Conservation (phyloP, 1,284 basidiomycete species). For the Microbotryum violaceum region DNA sequence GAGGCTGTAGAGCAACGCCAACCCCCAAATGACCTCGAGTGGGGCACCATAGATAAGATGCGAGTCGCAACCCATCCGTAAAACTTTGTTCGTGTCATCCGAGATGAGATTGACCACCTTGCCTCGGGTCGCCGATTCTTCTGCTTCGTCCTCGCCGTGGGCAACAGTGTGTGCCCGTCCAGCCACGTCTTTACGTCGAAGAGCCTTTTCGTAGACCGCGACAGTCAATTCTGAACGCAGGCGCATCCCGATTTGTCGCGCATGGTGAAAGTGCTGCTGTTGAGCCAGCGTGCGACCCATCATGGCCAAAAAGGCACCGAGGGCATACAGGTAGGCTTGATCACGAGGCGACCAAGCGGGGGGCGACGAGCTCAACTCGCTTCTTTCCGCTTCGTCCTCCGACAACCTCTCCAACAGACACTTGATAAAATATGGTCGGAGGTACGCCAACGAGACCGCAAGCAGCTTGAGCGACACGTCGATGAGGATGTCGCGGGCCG, state of each 20-base stretch:
- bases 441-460: conserved; percentile 21
- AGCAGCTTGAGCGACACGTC: conserved; percentile 62
- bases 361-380: background rate
- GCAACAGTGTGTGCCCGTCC: conserved; percentile 2
- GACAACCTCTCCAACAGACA: conserved; percentile 19
- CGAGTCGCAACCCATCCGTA: conserved; percentile 36
- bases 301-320: conserved; percentile 42
- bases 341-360: conserved; percentile 41
- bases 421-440: conserved; percentile 24
- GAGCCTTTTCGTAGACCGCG: conserved; percentile 37
- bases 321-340: conserved; percentile 62
- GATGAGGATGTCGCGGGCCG: conserved; percentile 61
- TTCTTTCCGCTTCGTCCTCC: too few species aligned
- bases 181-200: conserved; percentile 35
- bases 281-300: conserved; percentile 42
- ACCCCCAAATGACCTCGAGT: conserved; percentile 69
- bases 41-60: conserved; percentile 48
- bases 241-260: conserved; percentile 38
- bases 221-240: conserved; percentile 36
- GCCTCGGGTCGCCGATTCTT: conserved; percentile 30
- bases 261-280: conserved; percentile 37
- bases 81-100: conserved; percentile 37
- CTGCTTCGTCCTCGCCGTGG: background rate
- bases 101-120: conserved; percentile 38
- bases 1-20: conserved; percentile 68